phyloP scores from a whole-genome alignment of 179 eudicot genomes.

The Beta corolliflora region DNA sequence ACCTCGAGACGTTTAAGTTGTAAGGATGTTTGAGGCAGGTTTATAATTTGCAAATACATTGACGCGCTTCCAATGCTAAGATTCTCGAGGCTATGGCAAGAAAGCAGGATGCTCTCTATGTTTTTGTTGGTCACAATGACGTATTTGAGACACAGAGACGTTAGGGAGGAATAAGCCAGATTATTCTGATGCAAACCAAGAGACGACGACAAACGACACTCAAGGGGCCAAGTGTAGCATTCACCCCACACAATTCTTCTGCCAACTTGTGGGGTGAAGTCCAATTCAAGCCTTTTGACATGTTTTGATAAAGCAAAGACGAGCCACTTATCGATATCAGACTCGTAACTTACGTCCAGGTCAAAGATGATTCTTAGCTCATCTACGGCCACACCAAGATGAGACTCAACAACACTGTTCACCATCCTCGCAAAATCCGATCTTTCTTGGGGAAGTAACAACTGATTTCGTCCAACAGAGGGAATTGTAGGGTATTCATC shows the following conservation, averaged over 20 bases:
- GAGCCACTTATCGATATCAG: slow-evolving; percentile 10
- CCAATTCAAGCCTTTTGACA: background rate
- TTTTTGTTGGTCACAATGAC: background rate
- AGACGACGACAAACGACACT: background rate
- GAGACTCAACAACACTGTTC: background rate
- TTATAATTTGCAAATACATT: background rate
- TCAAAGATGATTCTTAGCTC: background rate
- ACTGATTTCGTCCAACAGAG: too few relatives aligned
- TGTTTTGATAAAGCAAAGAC: slow-evolving; percentile 1
- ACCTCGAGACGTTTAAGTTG: slow-evolving; percentile 1
- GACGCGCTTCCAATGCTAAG: background rate
- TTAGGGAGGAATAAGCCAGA: background rate
- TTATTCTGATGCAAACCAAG: background rate
- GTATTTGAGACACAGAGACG: background rate
- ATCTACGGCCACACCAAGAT: background rate
- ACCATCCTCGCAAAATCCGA: background rate
- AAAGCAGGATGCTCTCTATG: background rate
- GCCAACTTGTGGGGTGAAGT: background rate
- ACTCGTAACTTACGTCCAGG: background rate
- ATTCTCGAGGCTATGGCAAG: background rate
- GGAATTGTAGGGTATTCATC: too few relatives aligned
- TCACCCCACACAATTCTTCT: background rate
- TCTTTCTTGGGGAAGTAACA: too few relatives aligned
- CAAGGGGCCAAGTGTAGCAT: background rate
- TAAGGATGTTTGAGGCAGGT: background rate